Evolutionary conservation across 225 moss, liverwort and hornwort genomes (phyloP), one percentile per base, ranked within the genome.

Genomic region (Straminergon stramineum): DNA sequence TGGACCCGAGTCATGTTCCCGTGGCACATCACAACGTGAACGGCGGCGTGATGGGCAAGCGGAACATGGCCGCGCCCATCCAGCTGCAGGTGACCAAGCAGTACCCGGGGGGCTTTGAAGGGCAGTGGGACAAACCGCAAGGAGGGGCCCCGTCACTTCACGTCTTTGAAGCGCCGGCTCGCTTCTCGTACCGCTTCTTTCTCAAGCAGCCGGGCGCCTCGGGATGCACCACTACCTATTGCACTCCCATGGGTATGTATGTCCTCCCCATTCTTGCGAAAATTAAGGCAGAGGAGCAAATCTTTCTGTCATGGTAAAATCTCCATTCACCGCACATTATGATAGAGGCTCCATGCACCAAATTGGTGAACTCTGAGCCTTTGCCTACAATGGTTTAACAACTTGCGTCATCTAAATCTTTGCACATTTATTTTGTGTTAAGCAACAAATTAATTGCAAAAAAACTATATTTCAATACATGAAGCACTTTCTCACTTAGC

Each of bases 21-120:
- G 94, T 98, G 85, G 96, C 98, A 13, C 98, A 98, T 87, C 97
- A 97, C 86, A 93, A 92, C n/a, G 98, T 98, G 75, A 98, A 98
- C 61, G 98, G 97, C 32, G 98, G 97, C 14, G 85, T 96, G 45
- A 85, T 98, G 95, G 97, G 98, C 53, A 97, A 95, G 86, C 94
- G 96, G 8, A 43, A 90, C 15, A 94, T 93, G 84, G 96, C 97
- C 3, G 87, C 95, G 13, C 89, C 91, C 85, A 90, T 98, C 73
- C 83, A 95, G 67, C 86, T 97, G 81, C 93, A 97, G 86, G 94
- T 97, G 71, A 96, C 94, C 76, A 81, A 67, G 64, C 89, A 92
- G 41, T 83, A 94, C 79, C n/a, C 91, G 20, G 53, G 76, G 37
- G 97, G 97, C 15, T 98, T 98, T 51, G 92, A 92, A 41, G 97